These are phyloP conservation scores for Aureobasidium melanogenum DNA, from an alignment of 2,329 filamentous ascomycete species.

Conservation along the genomic window DNA sequence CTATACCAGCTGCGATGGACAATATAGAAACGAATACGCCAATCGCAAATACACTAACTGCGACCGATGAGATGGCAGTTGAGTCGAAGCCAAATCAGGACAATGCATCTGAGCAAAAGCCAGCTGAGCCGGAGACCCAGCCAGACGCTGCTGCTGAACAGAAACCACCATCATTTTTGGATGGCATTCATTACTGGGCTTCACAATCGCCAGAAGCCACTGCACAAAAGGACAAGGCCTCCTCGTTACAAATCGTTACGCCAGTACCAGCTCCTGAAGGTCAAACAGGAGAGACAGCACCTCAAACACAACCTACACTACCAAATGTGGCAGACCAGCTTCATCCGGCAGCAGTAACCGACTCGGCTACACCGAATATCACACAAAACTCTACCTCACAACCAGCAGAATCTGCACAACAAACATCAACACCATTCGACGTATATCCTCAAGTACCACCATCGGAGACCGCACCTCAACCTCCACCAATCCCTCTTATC, in stretches of 20 bases:
- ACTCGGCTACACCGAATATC: conserved; percentile 13
- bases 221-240: conserved; percentile 10
- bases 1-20: neutral
- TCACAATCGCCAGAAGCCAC: conserved; percentile 11
- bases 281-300: conserved; percentile 11
- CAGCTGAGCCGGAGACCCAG: neutral
- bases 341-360: conserved; percentile 4
- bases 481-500: conserved; percentile 19
- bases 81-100: neutral
- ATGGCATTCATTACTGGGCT: conserved; percentile 31
- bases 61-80: neutral
- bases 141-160: conserved; percentile 18
- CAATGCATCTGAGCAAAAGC: neutral
- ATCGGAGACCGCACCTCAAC: conserved; percentile 7
- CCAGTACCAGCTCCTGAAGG: neutral
- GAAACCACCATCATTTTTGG: conserved; percentile 27
- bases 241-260: neutral
- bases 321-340: neutral
- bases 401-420: neutral
- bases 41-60: too few species aligned
- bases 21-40: neutral
- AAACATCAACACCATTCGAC: neutral
- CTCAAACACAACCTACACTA: conserved; percentile 3
- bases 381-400: neutral
- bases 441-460: neutral